Evolutionary conservation across 257 asterid genomes (phyloP), one percentile per base, ranked within the genome.

Genomic region (Fraxinus excelsior): DNA sequence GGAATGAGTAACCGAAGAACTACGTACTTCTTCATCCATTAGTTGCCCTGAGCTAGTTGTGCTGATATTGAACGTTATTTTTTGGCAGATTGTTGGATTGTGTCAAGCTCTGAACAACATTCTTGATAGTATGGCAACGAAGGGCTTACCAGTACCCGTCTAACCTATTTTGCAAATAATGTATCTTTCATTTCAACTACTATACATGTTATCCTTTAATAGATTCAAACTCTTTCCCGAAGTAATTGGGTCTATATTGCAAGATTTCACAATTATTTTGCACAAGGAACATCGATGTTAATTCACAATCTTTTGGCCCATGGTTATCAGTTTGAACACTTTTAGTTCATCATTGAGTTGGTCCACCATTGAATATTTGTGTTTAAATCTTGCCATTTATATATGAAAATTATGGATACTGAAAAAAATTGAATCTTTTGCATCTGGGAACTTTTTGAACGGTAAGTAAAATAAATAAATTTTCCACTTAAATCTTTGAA

Each of bases 121-220:
- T 74, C 97, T 95, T 35, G 99, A 95, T 78, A 79, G 96, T 92
- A 95, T 95, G 99, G 96, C 94, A 28, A 95, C 90, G 90, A 95
- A 89, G 90, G 99, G 99, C 56, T 79, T 95, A 70, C 90, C 96
- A 1, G 87, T 95, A 78, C 95, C 95, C 42, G 97, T 95, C 60
- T 95, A 87, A 84, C 71, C 42, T 35, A 40, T 40, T 40, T 40
- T 11, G 11, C 49, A 12, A 40, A 40, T 10, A 40, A 42, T 42
- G 51, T 2, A 12, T 14, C 18, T 42, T 42, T 42, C 26, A 51
- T 67, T 70, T 56, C 12, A 31, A 40, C 66, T 42, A 65, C n/a
- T 28, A 40, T 35, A 65, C 67, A 73, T n/a, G 19, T 56, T 72
- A 28, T 38, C 26, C 31, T 46, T 32, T 18, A 75, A 40, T 80